Base-by-base conservation (phyloP, 2,329 filamentous ascomycete genomes). In the Rugonectria rugulosa region DNA sequence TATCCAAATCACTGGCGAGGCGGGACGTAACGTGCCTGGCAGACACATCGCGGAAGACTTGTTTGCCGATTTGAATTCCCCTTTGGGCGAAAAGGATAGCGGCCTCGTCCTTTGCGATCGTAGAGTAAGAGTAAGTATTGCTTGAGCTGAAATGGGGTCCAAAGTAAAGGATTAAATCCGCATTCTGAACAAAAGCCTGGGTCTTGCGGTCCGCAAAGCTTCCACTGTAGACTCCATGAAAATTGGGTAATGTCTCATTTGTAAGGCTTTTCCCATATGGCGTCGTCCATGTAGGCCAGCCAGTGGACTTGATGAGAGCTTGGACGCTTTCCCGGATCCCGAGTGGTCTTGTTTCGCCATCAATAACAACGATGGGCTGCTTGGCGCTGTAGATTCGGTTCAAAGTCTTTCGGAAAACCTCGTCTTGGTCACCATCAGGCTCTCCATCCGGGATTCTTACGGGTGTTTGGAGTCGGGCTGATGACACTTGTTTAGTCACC, bases 281-380 rank as follows among this genome's bases (percentile, higher is more conserved):
- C 0, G 79, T 77, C 1, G 74, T 77, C 68, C 75, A 81, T 0
- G 78, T 82, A 0, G 81, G 81, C 70, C 78, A 81, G 1, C 68
- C 67, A 0, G 79, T 82, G 3, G 68, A 41, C 29, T 75, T 65
- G 12, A 79, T 73, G 11, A 84, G 66, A 6, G 72, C 59, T 48
- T 81, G 72, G 1, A 81, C 69, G 4, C 76, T 69, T 1, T 75
- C 66, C 0, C 75, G 61, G 29, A 81, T 75, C 12, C 73, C 72
- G 21, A 79, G 67, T 0, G 73, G 65, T 43, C 76, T 69, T n/a
- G 73, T 76, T 55, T 82, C 77, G 3, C 81, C 81, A 57, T 85
- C 83, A 1, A 82, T 77, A 2, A 84, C 58, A 44, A 86, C 81
- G 34, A 81, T 61, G 0, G 82, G 82, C 29, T 75, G 74, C 40